These are phyloP conservation scores for Colletotrichum liriopes DNA, from an alignment of 2,329 filamentous ascomycete genomes.

Conservation along the genomic window DNA sequence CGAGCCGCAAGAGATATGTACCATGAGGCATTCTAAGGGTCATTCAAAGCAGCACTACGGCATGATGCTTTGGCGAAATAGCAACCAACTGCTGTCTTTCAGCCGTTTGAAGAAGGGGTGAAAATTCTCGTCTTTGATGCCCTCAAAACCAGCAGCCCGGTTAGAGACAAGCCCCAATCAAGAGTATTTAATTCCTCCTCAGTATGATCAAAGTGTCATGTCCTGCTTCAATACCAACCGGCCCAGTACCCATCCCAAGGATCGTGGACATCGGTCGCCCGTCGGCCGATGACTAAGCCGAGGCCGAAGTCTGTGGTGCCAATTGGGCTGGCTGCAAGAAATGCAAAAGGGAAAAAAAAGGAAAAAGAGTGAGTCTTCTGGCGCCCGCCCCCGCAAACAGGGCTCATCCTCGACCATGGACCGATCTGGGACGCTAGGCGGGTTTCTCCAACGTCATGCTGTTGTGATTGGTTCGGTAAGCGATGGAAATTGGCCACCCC, in stretches of 20 bases:
- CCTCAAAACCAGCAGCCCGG: not conserved
- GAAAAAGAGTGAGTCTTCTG: slow-evolving; percentile 17
- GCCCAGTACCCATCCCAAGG: too few relatives aligned
- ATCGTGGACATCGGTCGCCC: not conserved
- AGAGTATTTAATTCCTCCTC: not conserved
- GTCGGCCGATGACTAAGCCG: slow-evolving; percentile 28
- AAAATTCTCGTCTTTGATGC: not conserved
- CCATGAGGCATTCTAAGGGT: not conserved
- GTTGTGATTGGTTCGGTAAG: slow-evolving; percentile 52
- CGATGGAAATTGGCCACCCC: slow-evolving; percentile 48
- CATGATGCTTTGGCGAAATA: not conserved
- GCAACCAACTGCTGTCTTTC: not conserved
- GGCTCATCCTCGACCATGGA: slow-evolving; percentile 39
- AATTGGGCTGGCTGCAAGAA: not conserved
- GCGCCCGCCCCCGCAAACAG: slow-evolving; percentile 40
- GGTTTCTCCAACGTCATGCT: slow-evolving; percentile 53
- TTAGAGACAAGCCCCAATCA: not conserved
- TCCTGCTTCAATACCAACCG: not conserved
- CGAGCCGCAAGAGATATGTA: not conserved
- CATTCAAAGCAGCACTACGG: not conserved
- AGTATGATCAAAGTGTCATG: not conserved
- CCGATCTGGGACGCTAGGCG: slow-evolving; percentile 44
- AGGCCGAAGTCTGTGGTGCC: not conserved
- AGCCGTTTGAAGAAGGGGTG: not conserved
- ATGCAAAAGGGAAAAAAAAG: not conserved